Evolutionary conservation across 805 yeast genomes (phyloP).

Genomic region (Metschnikowia sp.): DNA sequence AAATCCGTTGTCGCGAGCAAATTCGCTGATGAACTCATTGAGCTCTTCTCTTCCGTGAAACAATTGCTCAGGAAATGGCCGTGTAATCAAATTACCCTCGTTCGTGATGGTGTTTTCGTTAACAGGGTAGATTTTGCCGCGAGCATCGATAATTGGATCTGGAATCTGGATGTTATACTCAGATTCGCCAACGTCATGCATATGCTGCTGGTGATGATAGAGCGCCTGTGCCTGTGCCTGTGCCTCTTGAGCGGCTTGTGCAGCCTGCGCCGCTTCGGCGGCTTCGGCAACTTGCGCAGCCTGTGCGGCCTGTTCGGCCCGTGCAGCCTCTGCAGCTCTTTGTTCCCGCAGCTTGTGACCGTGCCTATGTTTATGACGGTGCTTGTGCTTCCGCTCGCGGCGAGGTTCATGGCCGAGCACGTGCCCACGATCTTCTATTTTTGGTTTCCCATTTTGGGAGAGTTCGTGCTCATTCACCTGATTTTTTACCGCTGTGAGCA

Average conservation of each 20-base stretch:
- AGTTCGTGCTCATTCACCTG: conserved; percentile 23
- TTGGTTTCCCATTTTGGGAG: conserved; percentile 26
- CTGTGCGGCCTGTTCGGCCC: conserved; percentile 3
- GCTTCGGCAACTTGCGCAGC: neutral
- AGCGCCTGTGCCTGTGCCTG: conserved; percentile 19
- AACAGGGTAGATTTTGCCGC: conserved; percentile 43
- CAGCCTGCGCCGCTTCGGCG: conserved; percentile 1
- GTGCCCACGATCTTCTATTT: conserved; percentile 28
- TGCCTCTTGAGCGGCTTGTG: no score
- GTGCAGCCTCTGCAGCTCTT: conserved; percentile 15
- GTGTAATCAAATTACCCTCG: conserved; percentile 50
- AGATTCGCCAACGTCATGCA: conserved; percentile 26
- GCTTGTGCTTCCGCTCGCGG: neutral
- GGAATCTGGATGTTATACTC: conserved; percentile 46
- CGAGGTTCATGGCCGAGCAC: conserved; percentile 10
- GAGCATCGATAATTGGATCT: conserved; percentile 42
- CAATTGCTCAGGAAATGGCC: conserved; percentile 51
- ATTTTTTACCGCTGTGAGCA: conserved; percentile 35
- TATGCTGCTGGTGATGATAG: conserved; percentile 19
- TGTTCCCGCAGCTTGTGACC: conserved; percentile 17
- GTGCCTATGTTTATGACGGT: conserved; percentile 2
- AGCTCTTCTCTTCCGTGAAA: conserved; percentile 49
- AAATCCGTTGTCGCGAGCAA: conserved; percentile 55
- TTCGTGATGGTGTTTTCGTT: conserved; percentile 45
- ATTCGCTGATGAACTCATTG: conserved; percentile 52